Evolutionary conservation across 345 rosid genomes (phyloP).

Genomic region (Citrus unshiu): DNA sequence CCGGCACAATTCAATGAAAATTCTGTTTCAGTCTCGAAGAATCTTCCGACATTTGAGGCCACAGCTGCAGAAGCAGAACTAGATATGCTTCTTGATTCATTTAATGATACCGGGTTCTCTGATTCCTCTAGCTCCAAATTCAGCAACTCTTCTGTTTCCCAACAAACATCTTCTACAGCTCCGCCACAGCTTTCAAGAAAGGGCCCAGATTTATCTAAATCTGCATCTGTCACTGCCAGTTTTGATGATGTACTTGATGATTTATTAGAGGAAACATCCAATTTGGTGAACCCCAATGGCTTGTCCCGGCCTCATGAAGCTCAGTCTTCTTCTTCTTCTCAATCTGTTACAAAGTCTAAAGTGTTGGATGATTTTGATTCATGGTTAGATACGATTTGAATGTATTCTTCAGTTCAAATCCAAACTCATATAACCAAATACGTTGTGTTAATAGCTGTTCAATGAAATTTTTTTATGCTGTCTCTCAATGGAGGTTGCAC

Average conservation of each 20-base stretch:
- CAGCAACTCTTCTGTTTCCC: background rate
- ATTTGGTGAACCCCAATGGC: constrained; percentile 15
- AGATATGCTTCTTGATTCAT: constrained; percentile 63
- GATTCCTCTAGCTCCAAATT: constrained; percentile 20
- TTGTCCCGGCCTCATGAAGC: constrained; percentile 1
- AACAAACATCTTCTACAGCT: constrained; percentile 3
- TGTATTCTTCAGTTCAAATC: background rate
- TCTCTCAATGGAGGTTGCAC: background rate
- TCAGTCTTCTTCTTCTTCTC: background rate
- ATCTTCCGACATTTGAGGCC: constrained; percentile 25
- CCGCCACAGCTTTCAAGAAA: constrained; percentile 17
- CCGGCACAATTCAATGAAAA: background rate
- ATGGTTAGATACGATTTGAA: constrained; percentile 75
- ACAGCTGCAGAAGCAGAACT: constrained; percentile 56
- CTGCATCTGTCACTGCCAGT: constrained; percentile 15
- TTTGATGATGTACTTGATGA: constrained; percentile 54
- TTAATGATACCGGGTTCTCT: constrained; percentile 26
- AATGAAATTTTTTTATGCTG: background rate
- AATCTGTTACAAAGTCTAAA: constrained; percentile 36
- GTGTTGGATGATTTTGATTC: constrained; percentile 79
- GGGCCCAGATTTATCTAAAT: constrained; percentile 9
- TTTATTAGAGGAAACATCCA: constrained; percentile 52
- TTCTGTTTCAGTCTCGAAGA: background rate
- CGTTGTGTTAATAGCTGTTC: background rate
- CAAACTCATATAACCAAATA: background rate